A percentile compares a stretch with the other conserved stretches of the same genome.
Conservation (phyloP, 1,284 basidiomycete genomes). For the Ceratorhiza oryzae-sativae region DNA sequence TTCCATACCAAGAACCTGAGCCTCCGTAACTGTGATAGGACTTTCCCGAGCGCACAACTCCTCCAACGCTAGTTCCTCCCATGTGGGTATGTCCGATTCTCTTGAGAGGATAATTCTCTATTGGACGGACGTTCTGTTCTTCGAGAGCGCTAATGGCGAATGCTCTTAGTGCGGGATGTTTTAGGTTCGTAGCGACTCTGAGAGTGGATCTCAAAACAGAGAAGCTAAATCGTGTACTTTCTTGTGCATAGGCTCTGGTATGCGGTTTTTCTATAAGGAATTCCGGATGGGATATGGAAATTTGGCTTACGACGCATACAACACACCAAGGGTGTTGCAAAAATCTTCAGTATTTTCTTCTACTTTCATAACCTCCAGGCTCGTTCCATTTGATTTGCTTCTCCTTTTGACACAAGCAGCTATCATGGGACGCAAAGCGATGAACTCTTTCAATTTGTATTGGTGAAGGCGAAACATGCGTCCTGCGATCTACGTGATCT, state of each 20-base stretch:
- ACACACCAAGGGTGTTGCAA: not conserved
- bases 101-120: conserved; percentile 5
- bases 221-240: not conserved
- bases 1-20: not conserved
- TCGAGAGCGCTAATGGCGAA: not conserved
- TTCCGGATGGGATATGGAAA: not conserved
- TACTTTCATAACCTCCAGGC: not conserved
- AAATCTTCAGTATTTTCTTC: not conserved
- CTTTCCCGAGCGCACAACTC: not conserved
- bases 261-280: not conserved
- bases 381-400: not conserved
- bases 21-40: not conserved
- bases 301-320: not conserved
- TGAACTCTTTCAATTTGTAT: conserved; percentile 3
- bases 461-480: not conserved
- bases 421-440: not conserved
- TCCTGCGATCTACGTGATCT: not conserved
- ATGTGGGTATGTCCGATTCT: not conserved
- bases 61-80: not conserved
- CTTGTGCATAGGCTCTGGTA: not conserved
- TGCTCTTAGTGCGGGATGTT: not conserved
- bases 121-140: not conserved
- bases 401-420: too few species aligned
- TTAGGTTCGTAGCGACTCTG: not conserved
- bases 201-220: not conserved